phyloP scores from a whole-genome alignment of 78 protist genomes.

The Mantamonas sphyraenae region DNA sequence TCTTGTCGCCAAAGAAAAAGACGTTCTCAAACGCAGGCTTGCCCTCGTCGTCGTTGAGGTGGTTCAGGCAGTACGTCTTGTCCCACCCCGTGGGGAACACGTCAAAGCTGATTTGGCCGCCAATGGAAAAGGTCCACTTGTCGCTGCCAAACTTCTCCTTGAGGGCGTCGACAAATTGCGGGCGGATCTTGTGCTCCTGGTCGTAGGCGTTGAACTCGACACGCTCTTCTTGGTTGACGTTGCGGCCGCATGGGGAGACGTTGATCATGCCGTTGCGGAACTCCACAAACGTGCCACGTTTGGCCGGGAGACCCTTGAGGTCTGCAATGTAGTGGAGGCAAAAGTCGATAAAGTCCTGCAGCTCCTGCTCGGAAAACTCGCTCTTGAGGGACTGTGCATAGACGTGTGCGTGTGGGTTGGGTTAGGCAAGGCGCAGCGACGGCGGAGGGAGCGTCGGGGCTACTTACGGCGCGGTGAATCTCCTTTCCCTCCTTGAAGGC shows the following conservation, averaged over 20 bases:
- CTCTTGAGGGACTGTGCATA: neutral
- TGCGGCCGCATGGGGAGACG: constrained; percentile 97
- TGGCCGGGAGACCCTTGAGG: constrained; percentile 77
- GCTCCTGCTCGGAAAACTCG: constrained; percentile 70
- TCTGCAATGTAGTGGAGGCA: constrained; percentile 68
- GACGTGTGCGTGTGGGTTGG: too few relatives aligned
- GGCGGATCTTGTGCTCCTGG: constrained; percentile 68
- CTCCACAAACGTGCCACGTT: constrained; percentile 93
- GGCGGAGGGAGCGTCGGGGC: too few relatives aligned
- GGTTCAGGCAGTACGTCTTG: constrained; percentile 91
- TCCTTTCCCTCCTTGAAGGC: constrained; percentile 67
- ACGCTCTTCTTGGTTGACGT: constrained; percentile 91
- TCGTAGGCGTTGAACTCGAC: constrained; percentile 83
- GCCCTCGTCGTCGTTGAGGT: constrained; percentile 38
- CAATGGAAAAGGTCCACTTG: constrained; percentile 82
- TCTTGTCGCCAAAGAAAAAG: constrained; percentile 98
- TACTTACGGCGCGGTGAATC: too few relatives aligned
- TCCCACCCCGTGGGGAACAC: constrained; percentile 98
- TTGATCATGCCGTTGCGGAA: constrained; percentile 98
- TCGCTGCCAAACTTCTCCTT: constrained; percentile 55
- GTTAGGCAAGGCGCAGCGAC: too few relatives aligned
- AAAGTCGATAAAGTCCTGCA: constrained; percentile 66
- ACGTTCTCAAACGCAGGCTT: constrained; percentile 61
- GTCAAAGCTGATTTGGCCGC: constrained; percentile 97
- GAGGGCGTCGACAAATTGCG: constrained; percentile 57